A percentile compares a stretch with the other conserved stretches of the same genome.
These are phyloP conservation scores for Chimonanthus salicifolius DNA, from an alignment of 164 flowering plant species.

Conservation along the genomic window DNA sequence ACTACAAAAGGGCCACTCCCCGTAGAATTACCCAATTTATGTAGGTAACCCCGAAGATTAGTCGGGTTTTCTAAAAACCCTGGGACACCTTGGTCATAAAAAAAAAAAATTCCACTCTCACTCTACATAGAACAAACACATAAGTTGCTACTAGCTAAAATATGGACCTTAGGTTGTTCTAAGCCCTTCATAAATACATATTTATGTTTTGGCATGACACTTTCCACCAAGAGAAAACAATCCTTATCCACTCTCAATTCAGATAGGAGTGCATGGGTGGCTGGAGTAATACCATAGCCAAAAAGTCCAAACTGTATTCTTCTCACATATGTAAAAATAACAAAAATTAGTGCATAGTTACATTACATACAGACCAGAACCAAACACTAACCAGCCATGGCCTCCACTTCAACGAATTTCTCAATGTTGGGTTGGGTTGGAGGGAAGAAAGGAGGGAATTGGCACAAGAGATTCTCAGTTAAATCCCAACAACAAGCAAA, in stretches of 20 bases:
- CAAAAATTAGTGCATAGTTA: neutral
- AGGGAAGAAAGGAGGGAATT: neutral
- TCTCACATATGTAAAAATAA: neutral
- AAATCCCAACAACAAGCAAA: conserved; percentile 5
- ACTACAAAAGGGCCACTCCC: too few species aligned
- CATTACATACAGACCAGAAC: neutral
- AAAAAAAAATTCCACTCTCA: too few species aligned
- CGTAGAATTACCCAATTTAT: too few species aligned
- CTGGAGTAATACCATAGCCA: neutral
- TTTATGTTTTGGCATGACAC: too few species aligned
- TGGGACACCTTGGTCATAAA: too few species aligned
- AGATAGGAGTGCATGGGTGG: neutral
- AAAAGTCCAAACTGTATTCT: neutral
- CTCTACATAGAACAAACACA: too few species aligned
- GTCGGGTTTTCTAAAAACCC: too few species aligned
- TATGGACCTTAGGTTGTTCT: too few species aligned
- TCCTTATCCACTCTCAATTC: neutral
- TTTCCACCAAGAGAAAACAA: neutral
- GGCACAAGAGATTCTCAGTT: neutral
- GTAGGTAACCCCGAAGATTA: too few species aligned
- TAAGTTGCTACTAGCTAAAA: too few species aligned
- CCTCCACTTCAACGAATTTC: conserved; percentile 5
- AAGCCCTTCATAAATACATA: too few species aligned
- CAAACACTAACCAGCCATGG: conserved; percentile 1
- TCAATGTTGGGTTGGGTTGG: conserved; percentile 6